Base-by-base conservation (phyloP, 495 filamentous ascomycete genomes). In the Hypomontagnella monticulosa region DNA sequence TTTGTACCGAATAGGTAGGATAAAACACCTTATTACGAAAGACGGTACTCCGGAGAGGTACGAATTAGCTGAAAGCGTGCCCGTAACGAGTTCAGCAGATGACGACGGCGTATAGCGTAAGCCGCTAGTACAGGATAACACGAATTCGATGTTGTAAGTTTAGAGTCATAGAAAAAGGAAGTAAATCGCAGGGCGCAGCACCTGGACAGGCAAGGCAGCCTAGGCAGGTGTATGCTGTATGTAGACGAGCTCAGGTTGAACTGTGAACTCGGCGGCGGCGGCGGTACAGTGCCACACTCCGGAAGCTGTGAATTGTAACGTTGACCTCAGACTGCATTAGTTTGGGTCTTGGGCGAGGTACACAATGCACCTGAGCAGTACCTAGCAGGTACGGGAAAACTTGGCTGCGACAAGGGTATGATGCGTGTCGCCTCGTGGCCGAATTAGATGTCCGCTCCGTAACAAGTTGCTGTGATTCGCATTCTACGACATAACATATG, bases 241-340 rank as follows among this genome's bases (percentile, higher is more conserved):
- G n/a, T 4, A 33, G 20, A 56, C 14, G 11, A 40, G 18, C 20
- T 52, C 33, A 16, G 32, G 32, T 51, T 12, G 32, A 50, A 66
- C 37, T 19, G 59, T 33, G 64, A 44, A 50, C 43, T 36, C 38
- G 57, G 60, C 59, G 51, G 55, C 57, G 15, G 58, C 53, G 41
- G 58, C 51, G 19, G 44, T 50, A 61, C 49, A 56, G 37, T 44
- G 36, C 38, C 38, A 61, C 52, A 53, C 44, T 53, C 57, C 53
- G 62, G 47, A 61, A 62, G 50, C 52, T 60, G 37, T 55, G 58
- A 33, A 66, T 50, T 73, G 70, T 68, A 73, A 73, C 70, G 70
- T 73, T 73, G 67, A 68, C 67, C 67, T 67, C 67, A 69, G 61
- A 52, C 56, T 69, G 61, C 66, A 69, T 63, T 63, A 63, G 55